phyloP scores from a whole-genome alignment of 768 basidiomycete species.

The Leccinum longicurvipes region DNA sequence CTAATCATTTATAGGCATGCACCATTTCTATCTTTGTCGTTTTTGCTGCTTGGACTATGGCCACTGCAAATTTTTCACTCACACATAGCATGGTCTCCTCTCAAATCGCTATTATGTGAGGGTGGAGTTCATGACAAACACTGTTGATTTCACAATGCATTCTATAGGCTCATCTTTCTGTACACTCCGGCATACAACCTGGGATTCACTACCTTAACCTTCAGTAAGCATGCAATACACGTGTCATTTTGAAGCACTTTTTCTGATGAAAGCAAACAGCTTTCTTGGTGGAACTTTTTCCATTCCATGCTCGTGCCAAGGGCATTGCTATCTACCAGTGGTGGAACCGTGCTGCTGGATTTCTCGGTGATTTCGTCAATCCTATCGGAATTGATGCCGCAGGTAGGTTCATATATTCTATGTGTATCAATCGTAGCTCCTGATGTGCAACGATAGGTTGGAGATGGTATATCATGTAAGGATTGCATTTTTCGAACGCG shows the following conservation, averaged over 20 bases:
- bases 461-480: conserved; percentile 12
- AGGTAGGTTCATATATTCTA: neutral
- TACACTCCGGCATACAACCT: neutral
- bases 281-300: conserved; percentile 63
- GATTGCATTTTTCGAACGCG: neutral
- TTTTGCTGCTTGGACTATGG: conserved; percentile 15
- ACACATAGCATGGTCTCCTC: conserved; percentile 8
- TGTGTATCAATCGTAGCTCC: neutral
- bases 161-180: conserved; percentile 10
- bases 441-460: conserved; percentile 5
- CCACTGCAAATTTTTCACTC: conserved; percentile 9
- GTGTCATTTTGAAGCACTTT: too few relatives aligned
- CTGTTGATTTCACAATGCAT: neutral
- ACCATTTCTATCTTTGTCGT: conserved; percentile 1
- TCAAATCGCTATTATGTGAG: conserved; percentile 10
- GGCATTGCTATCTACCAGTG: conserved; percentile 61
- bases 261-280: conserved; percentile 30
- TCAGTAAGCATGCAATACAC: neutral
- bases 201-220: conserved; percentile 4
- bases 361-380: conserved; percentile 2
- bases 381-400: conserved; percentile 7
- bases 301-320: conserved; percentile 56
- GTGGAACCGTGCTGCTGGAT: conserved; percentile 42
- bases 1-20: neutral
- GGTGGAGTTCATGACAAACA: neutral